Percentiles rank a stretch among this genome's conserved stretches.
Conservation (phyloP, 148 eudicot species). For the Chenopodium album region DNA sequence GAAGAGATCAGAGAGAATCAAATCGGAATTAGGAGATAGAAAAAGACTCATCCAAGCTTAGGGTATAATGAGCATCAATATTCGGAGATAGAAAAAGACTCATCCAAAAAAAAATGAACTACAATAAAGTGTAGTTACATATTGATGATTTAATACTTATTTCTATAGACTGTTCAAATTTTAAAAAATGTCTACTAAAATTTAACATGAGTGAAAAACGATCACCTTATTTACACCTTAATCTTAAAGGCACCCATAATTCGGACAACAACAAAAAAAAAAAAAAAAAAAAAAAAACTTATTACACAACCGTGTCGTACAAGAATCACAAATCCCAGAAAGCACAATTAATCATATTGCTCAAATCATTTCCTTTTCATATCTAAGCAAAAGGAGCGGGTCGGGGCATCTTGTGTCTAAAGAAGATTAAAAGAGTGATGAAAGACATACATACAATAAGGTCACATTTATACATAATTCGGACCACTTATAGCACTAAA, state of each 20-base stretch:
- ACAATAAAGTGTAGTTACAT: too few species aligned
- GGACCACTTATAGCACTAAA: slow-evolving; percentile 1
- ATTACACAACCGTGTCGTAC: not conserved
- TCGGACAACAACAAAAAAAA: not conserved
- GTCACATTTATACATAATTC: not conserved
- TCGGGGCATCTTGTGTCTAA: not conserved
- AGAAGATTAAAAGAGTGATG: not conserved
- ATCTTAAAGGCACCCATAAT: not conserved
- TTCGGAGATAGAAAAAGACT: not conserved
- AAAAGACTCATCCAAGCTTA: not conserved
- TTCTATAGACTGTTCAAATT: too few species aligned
- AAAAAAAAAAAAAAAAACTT: not conserved
- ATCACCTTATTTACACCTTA: too few species aligned
- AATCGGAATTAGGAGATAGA: not conserved
- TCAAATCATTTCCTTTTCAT: not conserved
- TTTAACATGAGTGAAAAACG: too few species aligned
- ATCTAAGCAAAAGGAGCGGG: not conserved
- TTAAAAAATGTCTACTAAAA: too few species aligned
- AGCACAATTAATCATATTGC: not conserved
- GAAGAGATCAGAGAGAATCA: not conserved
- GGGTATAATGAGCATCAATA: not conserved
- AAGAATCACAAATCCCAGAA: not conserved
- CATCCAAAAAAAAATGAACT: too few species aligned
- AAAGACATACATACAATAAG: not conserved
- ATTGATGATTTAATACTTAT: too few species aligned